Evolutionary conservation across 2,329 filamentous ascomycete genomes (phyloP).

Genomic region (Fusarium drepaniforme): DNA sequence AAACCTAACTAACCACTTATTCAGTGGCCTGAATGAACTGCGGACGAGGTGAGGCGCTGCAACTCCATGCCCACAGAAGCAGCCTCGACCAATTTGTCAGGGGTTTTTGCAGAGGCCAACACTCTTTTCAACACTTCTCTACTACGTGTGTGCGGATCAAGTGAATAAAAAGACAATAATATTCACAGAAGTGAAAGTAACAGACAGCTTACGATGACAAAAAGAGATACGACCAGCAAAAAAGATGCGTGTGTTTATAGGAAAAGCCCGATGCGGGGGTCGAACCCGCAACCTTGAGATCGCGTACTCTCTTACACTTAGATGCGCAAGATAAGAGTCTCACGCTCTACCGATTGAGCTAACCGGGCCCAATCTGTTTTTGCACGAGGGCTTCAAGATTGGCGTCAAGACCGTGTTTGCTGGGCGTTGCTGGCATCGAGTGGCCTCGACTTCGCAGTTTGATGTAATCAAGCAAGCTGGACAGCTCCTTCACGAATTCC

Average conservation of each 20-base stretch:
- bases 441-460: neutral
- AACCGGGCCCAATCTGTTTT: slow-evolving; percentile 27
- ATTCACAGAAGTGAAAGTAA: neutral
- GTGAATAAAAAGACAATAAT: neutral
- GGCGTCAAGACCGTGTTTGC: neutral
- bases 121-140: neutral
- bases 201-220: neutral
- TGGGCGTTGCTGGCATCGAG: neutral
- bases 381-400: neutral
- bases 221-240: neutral
- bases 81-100: neutral
- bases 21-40: neutral
- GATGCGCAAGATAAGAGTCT: slow-evolving; percentile 63
- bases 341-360: slow-evolving; percentile 67
- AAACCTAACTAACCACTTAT: neutral
- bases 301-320: neutral
- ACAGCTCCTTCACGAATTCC: neutral
- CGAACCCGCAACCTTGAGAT: slow-evolving; percentile 70
- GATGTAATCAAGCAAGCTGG: neutral
- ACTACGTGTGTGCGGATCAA: neutral
- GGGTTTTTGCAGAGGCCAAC: neutral
- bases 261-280: slow-evolving; percentile 55
- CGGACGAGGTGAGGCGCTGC: neutral
- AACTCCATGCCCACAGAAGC: neutral
- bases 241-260: neutral